Conservation (phyloP, 441 rosid genomes). For the Metrosideros polymorpha region DNA sequence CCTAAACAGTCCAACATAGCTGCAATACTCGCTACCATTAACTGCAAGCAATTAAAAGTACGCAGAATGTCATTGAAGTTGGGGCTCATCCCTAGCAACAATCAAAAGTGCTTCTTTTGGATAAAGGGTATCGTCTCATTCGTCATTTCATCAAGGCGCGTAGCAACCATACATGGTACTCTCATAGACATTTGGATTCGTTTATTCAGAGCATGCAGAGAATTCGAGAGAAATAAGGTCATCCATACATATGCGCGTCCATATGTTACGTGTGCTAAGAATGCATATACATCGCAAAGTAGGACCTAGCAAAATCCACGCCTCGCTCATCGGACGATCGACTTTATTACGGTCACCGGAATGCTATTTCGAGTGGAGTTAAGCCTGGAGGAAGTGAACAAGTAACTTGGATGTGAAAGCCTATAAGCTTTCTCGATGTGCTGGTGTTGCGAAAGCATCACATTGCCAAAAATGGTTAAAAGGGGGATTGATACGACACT, state of each 20-base stretch:
- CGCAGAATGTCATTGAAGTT: not conserved
- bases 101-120: not conserved
- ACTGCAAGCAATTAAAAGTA: not conserved
- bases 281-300: not conserved
- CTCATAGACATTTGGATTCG: too few species aligned
- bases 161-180: too few species aligned
- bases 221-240: not conserved
- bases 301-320: not conserved
- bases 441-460: not conserved
- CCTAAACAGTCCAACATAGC: not conserved
- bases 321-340: not conserved
- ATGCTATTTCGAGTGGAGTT: not conserved
- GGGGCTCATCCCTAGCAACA: not conserved
- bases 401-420: not conserved
- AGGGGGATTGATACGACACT: not conserved
- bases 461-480: not conserved
- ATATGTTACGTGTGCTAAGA: not conserved
- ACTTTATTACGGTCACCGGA: not conserved
- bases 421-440: not conserved
- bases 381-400: not conserved
- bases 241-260: not conserved
- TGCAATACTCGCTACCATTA: not conserved
- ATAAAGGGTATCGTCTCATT: too few species aligned
- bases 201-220: not conserved
- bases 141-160: not conserved